Evolutionary conservation across 31 red algal species (phyloP).

Genomic region (Asparagopsis taxiformis): DNA sequence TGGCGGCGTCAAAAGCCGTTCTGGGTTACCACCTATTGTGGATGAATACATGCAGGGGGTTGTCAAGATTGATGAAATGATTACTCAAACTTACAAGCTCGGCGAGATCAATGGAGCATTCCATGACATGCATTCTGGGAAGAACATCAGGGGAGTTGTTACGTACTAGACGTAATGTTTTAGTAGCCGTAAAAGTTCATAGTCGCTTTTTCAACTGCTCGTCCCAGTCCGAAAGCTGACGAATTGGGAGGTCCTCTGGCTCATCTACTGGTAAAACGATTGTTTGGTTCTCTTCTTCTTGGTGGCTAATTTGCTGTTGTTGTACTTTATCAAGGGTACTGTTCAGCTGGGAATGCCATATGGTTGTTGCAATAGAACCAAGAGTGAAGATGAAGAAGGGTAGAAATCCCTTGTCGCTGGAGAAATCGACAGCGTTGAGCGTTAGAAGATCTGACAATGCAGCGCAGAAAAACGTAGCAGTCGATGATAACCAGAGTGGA

Average conservation of each 20-base stretch:
- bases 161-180: slow-evolving; percentile 15
- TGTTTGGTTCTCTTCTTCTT: no score
- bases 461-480: slow-evolving; percentile 22
- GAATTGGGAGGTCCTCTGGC: no score
- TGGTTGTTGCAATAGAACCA: slow-evolving; percentile 12
- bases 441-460: slow-evolving; percentile 29
- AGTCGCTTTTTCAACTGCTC: background rate
- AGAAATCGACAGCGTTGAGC: slow-evolving; percentile 8
- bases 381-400: slow-evolving; percentile 27
- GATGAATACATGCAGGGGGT: slow-evolving; percentile 89
- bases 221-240: background rate
- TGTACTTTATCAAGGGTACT: no score
- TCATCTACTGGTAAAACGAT: no score
- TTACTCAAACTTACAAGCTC: slow-evolving; percentile 70
- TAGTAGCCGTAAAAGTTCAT: background rate
- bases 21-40: slow-evolving; percentile 70
- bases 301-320: no score
- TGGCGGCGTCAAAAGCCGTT: slow-evolving; percentile 93
- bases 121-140: slow-evolving; percentile 87
- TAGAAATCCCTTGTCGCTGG: slow-evolving; percentile 10
- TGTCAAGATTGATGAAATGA: slow-evolving; percentile 88
- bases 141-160: slow-evolving; percentile 80
- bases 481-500: slow-evolving; percentile 23
- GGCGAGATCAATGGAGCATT: slow-evolving; percentile 88
- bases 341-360: slow-evolving; percentile 17